A percentile compares a stretch with the other conserved stretches of the same genome.
Evolutionary conservation across 148 eudicot species (phyloP).

Genomic region (Vaccinium vitisidaea): DNA sequence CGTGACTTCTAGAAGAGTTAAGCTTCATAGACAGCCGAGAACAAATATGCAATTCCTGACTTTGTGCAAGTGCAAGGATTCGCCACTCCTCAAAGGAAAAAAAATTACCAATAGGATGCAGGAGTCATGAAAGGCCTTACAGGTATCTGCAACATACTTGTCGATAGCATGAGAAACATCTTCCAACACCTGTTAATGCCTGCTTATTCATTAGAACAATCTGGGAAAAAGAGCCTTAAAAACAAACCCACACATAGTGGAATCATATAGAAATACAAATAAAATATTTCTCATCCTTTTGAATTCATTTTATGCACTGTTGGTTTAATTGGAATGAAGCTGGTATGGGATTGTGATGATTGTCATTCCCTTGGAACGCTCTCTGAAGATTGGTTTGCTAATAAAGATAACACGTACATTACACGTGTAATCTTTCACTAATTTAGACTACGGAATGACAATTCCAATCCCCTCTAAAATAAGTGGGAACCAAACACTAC

Average conservation of each 20-base stretch:
- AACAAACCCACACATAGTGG: not conserved
- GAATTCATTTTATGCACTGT: not conserved
- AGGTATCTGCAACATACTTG: not conserved
- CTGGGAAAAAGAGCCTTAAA: not conserved
- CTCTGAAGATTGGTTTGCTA: not conserved
- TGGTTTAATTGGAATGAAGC: not conserved
- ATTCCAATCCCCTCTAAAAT: not conserved
- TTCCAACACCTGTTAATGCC: not conserved
- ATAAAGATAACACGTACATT: not conserved
- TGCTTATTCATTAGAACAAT: not conserved
- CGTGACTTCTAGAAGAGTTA: not conserved
- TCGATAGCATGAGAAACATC: not conserved
- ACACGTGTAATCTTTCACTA: not conserved
- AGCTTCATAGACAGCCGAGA: not conserved
- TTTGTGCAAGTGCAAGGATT: not conserved
- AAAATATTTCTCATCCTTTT: not conserved
- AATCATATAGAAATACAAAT: not conserved
- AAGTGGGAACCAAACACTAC: not conserved
- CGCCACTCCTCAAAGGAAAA: not conserved
- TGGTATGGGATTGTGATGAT: not conserved
- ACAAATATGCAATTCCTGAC: not conserved
- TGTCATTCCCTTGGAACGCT: not conserved
- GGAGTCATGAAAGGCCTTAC: not conserved
- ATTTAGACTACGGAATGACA: not conserved
- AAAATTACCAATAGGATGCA: not conserved